These are phyloP conservation scores for Fomitopsis pinicola DNA, from an alignment of 1,284 basidiomycete genomes.

Conservation along the genomic window DNA sequence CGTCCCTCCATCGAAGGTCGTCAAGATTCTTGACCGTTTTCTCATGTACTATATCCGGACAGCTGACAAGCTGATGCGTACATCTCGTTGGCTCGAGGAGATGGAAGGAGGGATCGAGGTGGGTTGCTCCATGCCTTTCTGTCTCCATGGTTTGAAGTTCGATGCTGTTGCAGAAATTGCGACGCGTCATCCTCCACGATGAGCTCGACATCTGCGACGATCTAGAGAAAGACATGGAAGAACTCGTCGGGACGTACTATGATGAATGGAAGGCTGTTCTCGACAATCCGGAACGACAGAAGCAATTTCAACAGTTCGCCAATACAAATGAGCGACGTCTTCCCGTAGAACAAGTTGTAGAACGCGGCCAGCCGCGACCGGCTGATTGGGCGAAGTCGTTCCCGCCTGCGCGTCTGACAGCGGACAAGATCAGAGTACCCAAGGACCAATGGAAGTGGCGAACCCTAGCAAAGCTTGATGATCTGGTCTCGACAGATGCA, in stretches of 20 bases:
- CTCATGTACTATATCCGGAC: conserved; percentile 72
- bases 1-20: conserved; percentile 59
- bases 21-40: conserved; percentile 68
- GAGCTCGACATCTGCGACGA: conserved; percentile 73
- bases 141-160: background rate
- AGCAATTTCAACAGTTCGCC: conserved; percentile 64
- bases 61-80: conserved; percentile 65
- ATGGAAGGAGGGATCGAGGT: conserved; percentile 70
- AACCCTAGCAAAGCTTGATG: conserved; percentile 44
- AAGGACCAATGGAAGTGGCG: conserved; percentile 61
- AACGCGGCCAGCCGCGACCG: conserved; percentile 64
- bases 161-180: conserved; percentile 41
- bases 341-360: conserved; percentile 52
- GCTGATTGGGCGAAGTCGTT: conserved; percentile 67
- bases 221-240: conserved; percentile 68
- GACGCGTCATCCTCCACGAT: conserved; percentile 69
- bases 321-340: conserved; percentile 56
- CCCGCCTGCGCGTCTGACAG: conserved; percentile 42
- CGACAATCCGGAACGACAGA: conserved; percentile 47
- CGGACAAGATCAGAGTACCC: conserved; percentile 36
- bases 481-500: conserved; percentile 47
- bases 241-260: conserved; percentile 61
- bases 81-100: conserved; percentile 73
- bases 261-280: conserved; percentile 74
- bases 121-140: conserved; percentile 1